Conservation (phyloP, 2,329 filamentous ascomycete species). For the Neonectria hederae region DNA sequence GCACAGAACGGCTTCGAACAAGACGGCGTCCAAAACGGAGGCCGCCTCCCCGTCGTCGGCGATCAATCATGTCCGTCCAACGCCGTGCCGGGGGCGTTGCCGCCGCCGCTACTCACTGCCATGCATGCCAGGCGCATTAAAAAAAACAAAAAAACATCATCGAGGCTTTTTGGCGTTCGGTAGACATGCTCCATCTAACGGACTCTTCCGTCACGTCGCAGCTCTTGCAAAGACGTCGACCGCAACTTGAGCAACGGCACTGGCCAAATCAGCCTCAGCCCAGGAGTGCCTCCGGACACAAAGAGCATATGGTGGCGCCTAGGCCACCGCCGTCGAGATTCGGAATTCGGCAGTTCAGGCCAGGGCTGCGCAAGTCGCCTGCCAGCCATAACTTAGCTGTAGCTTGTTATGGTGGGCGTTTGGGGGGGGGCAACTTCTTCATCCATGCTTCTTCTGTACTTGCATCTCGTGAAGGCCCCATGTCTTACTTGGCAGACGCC, state of each 20-base stretch:
- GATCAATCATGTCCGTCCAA: neutral
- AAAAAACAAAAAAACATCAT: too few species aligned
- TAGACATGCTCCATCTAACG: neutral
- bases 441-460: constrained; percentile 13
- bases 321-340: constrained; percentile 9
- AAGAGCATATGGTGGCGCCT: constrained; percentile 9
- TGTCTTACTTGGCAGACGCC: too few species aligned
- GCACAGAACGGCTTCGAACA: neutral
- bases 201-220: neutral
- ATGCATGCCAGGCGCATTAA: neutral
- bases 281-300: neutral
- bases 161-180: neutral
- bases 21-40: neutral
- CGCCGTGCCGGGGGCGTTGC: neutral
- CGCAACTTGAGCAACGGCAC: neutral
- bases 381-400: too few species aligned
- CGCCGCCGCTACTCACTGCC: constrained; percentile 4
- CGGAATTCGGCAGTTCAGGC: neutral
- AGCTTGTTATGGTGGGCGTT: too few species aligned
- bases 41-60: neutral
- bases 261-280: neutral
- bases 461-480: too few species aligned
- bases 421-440: constrained; percentile 8
- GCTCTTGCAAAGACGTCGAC: neutral
- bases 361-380: neutral